Conservation (phyloP, 139 green algal genomes). For the Pedinophyceae sp. region DNA sequence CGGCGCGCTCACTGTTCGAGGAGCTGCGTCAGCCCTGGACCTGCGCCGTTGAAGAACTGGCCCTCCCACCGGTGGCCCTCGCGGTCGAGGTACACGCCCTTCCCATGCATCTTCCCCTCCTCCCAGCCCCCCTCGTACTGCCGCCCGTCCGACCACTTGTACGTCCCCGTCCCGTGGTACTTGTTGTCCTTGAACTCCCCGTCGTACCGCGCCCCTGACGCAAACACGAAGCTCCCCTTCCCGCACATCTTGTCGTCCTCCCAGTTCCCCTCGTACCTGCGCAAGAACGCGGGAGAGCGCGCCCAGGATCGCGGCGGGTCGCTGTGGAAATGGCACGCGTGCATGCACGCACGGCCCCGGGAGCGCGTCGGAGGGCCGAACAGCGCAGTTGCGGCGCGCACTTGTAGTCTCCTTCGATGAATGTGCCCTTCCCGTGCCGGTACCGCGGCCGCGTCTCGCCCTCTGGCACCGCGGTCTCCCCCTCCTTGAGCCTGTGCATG, state of each 20-base stretch:
- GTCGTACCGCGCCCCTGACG: conserved; percentile 13
- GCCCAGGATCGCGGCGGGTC: too few relatives aligned
- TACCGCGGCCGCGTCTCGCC: conserved; percentile 3
- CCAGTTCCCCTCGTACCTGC: conserved; percentile 29
- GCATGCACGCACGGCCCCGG: too few relatives aligned
- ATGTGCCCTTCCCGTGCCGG: conserved; percentile 12
- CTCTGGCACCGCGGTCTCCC: conserved; percentile 1
- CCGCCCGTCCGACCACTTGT: conserved; percentile 14
- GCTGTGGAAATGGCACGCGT: too few relatives aligned
- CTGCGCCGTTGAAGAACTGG: conserved; percentile 41
- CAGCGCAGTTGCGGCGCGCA: too few relatives aligned
- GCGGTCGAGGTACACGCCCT: conserved; percentile 29
- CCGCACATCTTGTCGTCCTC: conserved; percentile 31
- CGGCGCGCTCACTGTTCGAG: too few relatives aligned
- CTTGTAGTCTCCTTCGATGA: conserved; percentile 13
- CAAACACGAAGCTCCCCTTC: conserved; percentile 28
- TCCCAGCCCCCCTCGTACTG: conserved; percentile 27
- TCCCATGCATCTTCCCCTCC: conserved; percentile 34
- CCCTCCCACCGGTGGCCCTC: conserved; percentile 33
- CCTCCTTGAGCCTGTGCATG: conserved; percentile 2
- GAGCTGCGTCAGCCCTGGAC: conserved; percentile 28
- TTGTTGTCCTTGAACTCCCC: conserved; percentile 11
- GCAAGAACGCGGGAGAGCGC: too few relatives aligned
- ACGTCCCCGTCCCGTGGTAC: conserved; percentile 15
- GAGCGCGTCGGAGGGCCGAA: too few relatives aligned